phyloP scores from a whole-genome alignment of 305 asterid genomes.

The Fraxinus sp. region DNA sequence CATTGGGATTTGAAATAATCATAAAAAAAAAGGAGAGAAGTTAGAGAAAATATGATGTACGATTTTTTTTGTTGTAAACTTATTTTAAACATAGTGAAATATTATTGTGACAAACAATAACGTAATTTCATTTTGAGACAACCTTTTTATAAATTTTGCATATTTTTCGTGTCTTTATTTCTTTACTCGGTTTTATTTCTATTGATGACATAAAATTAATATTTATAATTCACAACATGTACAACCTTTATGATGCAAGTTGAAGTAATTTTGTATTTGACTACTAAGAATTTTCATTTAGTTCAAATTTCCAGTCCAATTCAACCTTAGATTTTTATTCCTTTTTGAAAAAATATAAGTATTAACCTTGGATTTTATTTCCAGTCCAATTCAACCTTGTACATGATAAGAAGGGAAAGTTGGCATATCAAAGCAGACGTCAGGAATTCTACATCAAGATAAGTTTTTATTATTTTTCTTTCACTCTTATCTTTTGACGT shows the following conservation, averaged over 20 bases:
- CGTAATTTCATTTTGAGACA: too few species aligned
- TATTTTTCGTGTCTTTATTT: background rate
- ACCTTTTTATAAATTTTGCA: background rate
- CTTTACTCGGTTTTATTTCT: too few species aligned
- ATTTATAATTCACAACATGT: background rate
- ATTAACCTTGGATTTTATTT: too few species aligned
- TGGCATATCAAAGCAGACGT: background rate
- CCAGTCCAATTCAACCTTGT: too few species aligned
- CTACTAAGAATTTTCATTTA: background rate
- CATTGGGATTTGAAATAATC: background rate
- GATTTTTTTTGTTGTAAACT: too few species aligned
- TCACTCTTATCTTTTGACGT: background rate
- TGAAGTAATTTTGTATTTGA: background rate
- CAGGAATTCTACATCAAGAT: background rate
- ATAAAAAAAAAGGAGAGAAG: background rate
- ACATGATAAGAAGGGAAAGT: background rate
- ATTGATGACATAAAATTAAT: too few species aligned
- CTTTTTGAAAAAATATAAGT: too few species aligned
- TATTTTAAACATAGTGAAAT: too few species aligned
- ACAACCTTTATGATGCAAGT: background rate
- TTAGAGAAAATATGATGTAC: background rate
- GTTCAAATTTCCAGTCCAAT: background rate
- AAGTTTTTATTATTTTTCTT: background rate
- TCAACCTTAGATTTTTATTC: background rate
- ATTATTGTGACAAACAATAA: too few species aligned